These are phyloP conservation scores for Excoecaria cochinchinensis DNA, from an alignment of 345 rosid species.

Conservation along the genomic window DNA sequence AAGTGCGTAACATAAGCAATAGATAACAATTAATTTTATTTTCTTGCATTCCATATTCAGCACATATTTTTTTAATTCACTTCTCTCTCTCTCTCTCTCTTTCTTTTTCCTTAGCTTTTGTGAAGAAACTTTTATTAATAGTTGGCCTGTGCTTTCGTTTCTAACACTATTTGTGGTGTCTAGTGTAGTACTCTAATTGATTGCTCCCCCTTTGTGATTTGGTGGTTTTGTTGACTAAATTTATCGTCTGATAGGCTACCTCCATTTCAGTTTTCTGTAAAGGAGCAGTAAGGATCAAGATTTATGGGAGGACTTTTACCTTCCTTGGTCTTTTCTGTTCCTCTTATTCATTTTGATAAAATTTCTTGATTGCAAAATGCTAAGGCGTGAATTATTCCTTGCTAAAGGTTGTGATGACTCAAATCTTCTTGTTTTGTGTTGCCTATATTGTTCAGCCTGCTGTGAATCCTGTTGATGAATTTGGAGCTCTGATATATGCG, in stretches of 20 bases:
- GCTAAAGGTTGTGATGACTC: background rate
- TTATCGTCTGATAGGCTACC: background rate
- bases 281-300: background rate
- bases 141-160: background rate
- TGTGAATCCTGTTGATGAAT: conserved; percentile 73
- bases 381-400: background rate
- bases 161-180: background rate
- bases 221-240: background rate
- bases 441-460: conserved; percentile 45
- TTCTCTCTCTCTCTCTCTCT: background rate
- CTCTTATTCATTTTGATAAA: background rate
- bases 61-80: background rate
- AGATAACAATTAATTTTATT: conserved; percentile 1
- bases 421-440: conserved; percentile 11
- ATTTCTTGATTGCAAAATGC: background rate
- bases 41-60: background rate
- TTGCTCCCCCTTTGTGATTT: background rate
- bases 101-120: background rate
- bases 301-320: background rate
- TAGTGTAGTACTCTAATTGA: background rate
- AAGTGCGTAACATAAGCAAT: conserved; percentile 14
- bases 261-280: background rate
- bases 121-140: background rate
- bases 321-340: background rate
- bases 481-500: conserved; percentile 82